phyloP scores from a whole-genome alignment of 129 eudicot species.

The Flaveria ramosissima region DNA sequence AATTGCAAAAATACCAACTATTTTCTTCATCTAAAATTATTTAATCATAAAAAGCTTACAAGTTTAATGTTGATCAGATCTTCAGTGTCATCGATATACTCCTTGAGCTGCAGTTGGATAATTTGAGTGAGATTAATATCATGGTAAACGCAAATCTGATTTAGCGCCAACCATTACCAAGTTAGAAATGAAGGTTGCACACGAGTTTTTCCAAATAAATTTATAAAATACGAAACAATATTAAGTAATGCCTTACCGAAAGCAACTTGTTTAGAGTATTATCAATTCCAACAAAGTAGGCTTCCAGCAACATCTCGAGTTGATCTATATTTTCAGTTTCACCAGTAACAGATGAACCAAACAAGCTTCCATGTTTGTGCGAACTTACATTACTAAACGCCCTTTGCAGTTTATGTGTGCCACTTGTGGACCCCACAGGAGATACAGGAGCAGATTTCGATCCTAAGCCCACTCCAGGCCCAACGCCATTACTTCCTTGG shows the following conservation, averaged over 20 bases:
- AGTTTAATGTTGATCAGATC: constrained; percentile 89
- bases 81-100: constrained; percentile 97
- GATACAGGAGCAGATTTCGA: constrained; percentile 97
- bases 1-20: background rate
- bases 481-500: constrained; percentile 29
- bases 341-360: constrained; percentile 60
- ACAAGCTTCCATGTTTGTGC: constrained; percentile 74
- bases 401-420: constrained; percentile 60
- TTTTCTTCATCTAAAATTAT: background rate
- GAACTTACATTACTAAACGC: constrained; percentile 84
- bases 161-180: background rate
- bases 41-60: constrained; percentile 40
- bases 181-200: background rate
- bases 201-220: background rate
- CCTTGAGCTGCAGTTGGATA: constrained; percentile 75
- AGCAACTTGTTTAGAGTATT: constrained; percentile 82
- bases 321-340: constrained; percentile 92
- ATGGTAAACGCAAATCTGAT: constrained; percentile 1
- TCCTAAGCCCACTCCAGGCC: constrained; percentile 31
- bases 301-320: constrained; percentile 99
- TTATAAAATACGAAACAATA: background rate
- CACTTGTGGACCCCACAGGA: constrained; percentile 67
- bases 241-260: constrained; percentile 56
- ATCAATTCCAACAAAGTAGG: constrained; percentile 86
- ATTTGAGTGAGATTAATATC: constrained; percentile 10